A percentile compares a stretch with the other conserved stretches of the same genome.
phyloP scores from a whole-genome alignment of 306 rosid genomes.

The Gleditsia sinensis region DNA sequence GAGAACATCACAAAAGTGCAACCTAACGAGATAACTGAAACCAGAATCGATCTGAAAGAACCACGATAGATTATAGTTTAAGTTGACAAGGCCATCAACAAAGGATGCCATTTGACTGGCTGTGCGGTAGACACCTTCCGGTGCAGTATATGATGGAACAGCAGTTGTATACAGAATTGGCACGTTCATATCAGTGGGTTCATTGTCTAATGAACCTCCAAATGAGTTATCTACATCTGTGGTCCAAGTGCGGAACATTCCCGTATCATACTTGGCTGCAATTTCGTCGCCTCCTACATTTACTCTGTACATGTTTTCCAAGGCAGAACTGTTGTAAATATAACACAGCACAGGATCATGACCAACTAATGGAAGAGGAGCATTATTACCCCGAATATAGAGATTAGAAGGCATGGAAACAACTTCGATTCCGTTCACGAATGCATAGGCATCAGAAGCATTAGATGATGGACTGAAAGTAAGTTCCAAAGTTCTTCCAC shows the following conservation, averaged over 20 bases:
- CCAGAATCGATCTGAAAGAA: slow-evolving; percentile 45
- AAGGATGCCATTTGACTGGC: not conserved
- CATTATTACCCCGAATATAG: slow-evolving; percentile 29
- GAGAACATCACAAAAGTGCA: slow-evolving; percentile 46
- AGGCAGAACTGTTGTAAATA: slow-evolving; percentile 25
- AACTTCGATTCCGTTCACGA: slow-evolving; percentile 51
- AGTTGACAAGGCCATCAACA: not conserved
- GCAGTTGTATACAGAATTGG: not conserved
- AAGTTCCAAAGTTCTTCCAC: slow-evolving; percentile 34
- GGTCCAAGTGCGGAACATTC: slow-evolving; percentile 47
- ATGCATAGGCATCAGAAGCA: slow-evolving; percentile 43
- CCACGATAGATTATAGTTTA: slow-evolving; percentile 42
- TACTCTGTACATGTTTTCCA: slow-evolving; percentile 45
- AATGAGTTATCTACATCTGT: not conserved
- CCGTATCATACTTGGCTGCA: slow-evolving; percentile 34
- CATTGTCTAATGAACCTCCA: not conserved
- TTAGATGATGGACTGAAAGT: slow-evolving; percentile 39
- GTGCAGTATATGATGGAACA: slow-evolving; percentile 35
- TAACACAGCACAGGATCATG: not conserved
- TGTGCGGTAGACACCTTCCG: slow-evolving; percentile 28
- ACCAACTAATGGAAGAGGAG: slow-evolving; percentile 35
- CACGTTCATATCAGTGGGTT: not conserved
- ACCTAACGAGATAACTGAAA: slow-evolving; percentile 53
- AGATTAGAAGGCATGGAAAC: slow-evolving; percentile 46
- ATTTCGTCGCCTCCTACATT: slow-evolving; percentile 44